Conservation (phyloP, 2,329 filamentous ascomycete species). For the Didymella arachidicola region DNA sequence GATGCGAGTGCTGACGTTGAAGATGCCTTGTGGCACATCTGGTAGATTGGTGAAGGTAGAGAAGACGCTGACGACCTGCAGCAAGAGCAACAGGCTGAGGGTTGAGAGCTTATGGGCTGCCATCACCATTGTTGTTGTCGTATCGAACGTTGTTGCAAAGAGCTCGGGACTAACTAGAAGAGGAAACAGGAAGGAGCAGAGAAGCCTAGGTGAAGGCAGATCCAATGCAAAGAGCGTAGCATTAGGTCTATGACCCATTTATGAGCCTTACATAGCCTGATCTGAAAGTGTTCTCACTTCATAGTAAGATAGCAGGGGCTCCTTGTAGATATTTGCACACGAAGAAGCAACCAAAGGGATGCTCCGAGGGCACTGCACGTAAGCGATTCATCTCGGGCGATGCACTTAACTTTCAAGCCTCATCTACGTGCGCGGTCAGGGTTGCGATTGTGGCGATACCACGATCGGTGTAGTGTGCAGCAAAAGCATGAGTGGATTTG, state of each 20-base stretch:
- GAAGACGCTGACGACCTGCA: constrained; percentile 5
- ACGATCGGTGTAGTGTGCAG: constrained; percentile 2
- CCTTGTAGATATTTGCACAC: neutral
- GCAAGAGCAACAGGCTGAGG: constrained; percentile 6
- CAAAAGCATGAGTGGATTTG: constrained; percentile 3
- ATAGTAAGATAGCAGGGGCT: neutral
- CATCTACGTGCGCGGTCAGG: neutral
- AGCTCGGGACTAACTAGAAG: too few species aligned
- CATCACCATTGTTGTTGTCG: neutral
- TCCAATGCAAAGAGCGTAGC: neutral
- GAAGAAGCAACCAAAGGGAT: constrained; percentile 1
- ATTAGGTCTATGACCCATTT: neutral
- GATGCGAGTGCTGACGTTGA: constrained; percentile 37
- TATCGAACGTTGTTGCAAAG: neutral
- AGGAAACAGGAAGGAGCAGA: neutral
- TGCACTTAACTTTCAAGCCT: neutral
- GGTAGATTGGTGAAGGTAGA: constrained; percentile 38
- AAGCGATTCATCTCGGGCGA: neutral
- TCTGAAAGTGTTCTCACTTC: neutral
- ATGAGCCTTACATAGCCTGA: neutral
- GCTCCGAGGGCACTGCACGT: neutral
- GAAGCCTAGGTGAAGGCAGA: neutral
- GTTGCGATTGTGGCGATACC: neutral
- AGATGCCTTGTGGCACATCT: constrained; percentile 35
- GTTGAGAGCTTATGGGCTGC: neutral